Evolutionary conservation across 2,329 filamentous ascomycete genomes (phyloP), one percentile per base, ranked within the genome.

Genomic region (Venturia nashicola): DNA sequence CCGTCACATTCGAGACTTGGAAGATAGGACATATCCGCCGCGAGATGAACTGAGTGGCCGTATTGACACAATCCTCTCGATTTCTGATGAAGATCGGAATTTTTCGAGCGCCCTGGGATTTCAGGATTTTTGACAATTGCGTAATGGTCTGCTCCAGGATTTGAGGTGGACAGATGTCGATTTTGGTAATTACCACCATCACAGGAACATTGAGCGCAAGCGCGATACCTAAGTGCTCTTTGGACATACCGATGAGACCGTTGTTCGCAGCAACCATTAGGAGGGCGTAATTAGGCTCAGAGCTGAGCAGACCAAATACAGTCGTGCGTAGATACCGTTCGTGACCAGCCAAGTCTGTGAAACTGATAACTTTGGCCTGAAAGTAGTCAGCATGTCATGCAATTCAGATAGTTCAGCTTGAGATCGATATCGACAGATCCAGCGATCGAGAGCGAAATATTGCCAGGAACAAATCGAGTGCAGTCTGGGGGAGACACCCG

Each of bases 181-280:
- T 96, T 79, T 97, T 99, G 75, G 93, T 99, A 67, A 97, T 86
- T 68, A 97, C 87, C 3, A 97, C 92, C 90, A 99, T 96, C 69
- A 99, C 91, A 0, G 94, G 94, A 12, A 99, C 93, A 71, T 97
- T 97, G 61, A 99, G 80, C 0, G 94, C 92, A 40, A 97, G 79
- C 0, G 94, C 93, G 67, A 99, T 96, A 18, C 94, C 94, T 4
- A 99, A 79, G 75, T 99, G 94, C 78, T 99, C 94, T 80, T 77
- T 79, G 40, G 12, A 51, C 18, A 46, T 32, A 51, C 68, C 64
- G 59, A 97, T 90, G 57, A 99, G 80, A 3, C 94, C 94, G 72
- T 99, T 97, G 71, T 99, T 99, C 20, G 94, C 94, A 14, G 94
- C 94, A 0, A 99, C 94, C 94, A 99, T 99, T 59, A 99, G 84